Conservation (phyloP, 73 alveolate species). For the Paramecium bursaria region DNA sequence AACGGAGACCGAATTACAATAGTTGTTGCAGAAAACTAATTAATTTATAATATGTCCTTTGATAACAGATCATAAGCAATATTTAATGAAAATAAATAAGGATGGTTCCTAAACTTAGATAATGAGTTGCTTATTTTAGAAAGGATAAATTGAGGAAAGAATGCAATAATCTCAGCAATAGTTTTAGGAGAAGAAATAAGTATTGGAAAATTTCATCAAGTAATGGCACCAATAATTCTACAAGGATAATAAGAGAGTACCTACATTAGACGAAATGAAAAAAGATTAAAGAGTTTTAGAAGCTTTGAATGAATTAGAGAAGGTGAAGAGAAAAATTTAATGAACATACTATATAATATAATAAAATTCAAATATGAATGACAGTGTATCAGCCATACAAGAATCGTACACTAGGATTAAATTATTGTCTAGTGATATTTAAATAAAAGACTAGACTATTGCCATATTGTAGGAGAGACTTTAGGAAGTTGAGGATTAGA, state of each 20-base stretch:
- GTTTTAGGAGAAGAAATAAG: neutral
- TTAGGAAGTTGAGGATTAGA: constrained; percentile 37
- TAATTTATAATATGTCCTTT: neutral
- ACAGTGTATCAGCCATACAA: constrained; percentile 52
- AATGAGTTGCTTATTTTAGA: neutral
- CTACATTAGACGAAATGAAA: neutral
- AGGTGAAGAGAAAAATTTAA: neutral
- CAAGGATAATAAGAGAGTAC: neutral
- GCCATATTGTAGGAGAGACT: constrained; percentile 44
- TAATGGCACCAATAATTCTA: neutral
- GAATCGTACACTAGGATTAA: constrained; percentile 54
- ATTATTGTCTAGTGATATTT: constrained; percentile 47
- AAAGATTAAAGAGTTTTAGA: neutral
- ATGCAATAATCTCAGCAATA: neutral
- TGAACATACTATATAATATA: too few relatives aligned
- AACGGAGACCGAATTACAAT: too few relatives aligned
- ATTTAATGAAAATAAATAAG: too few relatives aligned
- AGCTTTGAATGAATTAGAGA: neutral
- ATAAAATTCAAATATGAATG: constrained; percentile 5
- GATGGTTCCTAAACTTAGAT: neutral
- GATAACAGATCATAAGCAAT: neutral
- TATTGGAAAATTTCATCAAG: neutral
- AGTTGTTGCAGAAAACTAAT: too few relatives aligned
- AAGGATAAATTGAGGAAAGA: neutral
- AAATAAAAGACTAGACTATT: constrained; percentile 50